phyloP scores from a whole-genome alignment of 805 yeast species.

The Yamadazyma takamatsuzukensis region DNA sequence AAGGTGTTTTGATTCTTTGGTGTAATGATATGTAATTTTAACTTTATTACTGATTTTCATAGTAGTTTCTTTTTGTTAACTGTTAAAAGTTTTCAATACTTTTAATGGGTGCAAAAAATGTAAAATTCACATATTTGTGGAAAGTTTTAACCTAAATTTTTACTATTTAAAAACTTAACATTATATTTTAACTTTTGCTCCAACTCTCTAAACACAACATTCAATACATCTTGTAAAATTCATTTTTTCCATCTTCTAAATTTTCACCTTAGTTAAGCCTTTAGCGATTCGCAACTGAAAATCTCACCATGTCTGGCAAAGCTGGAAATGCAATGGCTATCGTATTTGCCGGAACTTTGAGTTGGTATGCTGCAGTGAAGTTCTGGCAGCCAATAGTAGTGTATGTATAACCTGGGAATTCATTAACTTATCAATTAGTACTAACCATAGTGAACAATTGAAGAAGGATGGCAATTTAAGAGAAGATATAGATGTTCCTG shows the following conservation, averaged over 20 bases:
- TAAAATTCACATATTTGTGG: too few species aligned
- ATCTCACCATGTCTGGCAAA: constrained; percentile 8
- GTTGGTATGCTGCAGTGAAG: constrained; percentile 51
- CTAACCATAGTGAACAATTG: constrained; percentile 49
- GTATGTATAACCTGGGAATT: constrained; percentile 34
- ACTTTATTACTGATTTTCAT: too few species aligned
- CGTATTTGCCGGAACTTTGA: constrained; percentile 18
- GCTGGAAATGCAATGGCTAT: constrained; percentile 18
- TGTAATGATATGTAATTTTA: neutral
- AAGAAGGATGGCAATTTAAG: constrained; percentile 64
- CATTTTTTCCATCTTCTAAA: neutral
- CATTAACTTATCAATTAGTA: constrained; percentile 10
- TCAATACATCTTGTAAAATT: neutral
- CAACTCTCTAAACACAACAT: too few species aligned
- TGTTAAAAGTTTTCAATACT: too few species aligned
- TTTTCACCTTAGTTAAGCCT: too few species aligned
- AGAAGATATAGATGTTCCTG: constrained; percentile 54
- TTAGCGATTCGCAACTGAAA: too few species aligned
- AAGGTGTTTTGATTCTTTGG: too few species aligned
- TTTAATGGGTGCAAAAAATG: too few species aligned
- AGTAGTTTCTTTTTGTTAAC: too few species aligned
- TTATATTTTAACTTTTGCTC: too few species aligned
- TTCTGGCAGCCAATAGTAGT: constrained; percentile 74
- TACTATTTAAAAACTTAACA: too few species aligned
- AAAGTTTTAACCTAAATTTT: too few species aligned